These are phyloP conservation scores for Cryptococcus sp. DNA, from an alignment of 1,284 basidiomycete genomes.

Conservation along the genomic window DNA sequence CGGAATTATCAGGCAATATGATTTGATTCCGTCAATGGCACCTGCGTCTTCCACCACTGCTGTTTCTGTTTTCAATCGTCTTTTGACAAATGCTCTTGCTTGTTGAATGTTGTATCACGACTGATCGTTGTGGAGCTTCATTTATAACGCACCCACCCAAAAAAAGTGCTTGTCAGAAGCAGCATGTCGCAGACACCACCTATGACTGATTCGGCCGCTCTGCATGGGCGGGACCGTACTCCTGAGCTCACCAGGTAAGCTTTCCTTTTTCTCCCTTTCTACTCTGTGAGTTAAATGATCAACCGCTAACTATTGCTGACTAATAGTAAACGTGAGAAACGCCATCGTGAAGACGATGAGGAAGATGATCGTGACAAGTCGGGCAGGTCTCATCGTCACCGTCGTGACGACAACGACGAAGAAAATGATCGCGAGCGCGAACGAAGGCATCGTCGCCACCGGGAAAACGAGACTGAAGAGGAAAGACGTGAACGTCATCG, in stretches of 20 bases:
- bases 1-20: no score
- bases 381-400: conserved; percentile 30
- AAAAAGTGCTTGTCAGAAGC: not conserved
- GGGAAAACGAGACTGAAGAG: conserved; percentile 27
- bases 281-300: not conserved
- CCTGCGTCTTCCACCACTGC: no score
- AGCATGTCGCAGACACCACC: conserved; percentile 40
- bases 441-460: conserved; percentile 30
- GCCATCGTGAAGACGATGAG: conserved; percentile 54
- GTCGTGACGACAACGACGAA: conserved; percentile 45
- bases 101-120: no score
- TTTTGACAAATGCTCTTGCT: no score
- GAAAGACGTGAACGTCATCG: conserved; percentile 56
- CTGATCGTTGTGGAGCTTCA: no score
- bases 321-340: conserved; percentile 52
- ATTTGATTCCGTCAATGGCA: no score
- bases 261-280: not conserved
- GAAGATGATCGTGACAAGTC: conserved; percentile 46
- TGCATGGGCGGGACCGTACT: conserved; percentile 36
- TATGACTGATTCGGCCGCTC: conserved; percentile 12
- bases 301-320: no score
- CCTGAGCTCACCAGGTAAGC: conserved; percentile 48
- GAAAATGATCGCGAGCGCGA: conserved; percentile 46
- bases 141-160: no score
- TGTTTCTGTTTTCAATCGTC: no score